Evolutionary conservation across 371 early-diverging fungal species (phyloP).

Genomic region (Zychaea mexicana): DNA sequence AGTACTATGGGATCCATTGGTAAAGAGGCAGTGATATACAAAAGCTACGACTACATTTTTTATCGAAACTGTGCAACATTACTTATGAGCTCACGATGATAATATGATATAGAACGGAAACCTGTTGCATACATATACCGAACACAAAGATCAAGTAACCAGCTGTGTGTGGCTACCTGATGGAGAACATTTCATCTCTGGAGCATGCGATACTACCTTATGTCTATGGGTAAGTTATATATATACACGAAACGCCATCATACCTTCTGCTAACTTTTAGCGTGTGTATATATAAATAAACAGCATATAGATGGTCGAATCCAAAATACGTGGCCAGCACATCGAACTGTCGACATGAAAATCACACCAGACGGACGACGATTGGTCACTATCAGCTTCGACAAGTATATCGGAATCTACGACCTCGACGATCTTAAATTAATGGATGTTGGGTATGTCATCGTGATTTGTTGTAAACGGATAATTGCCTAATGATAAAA

Average conservation of each 20-base stretch:
- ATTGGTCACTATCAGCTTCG: slow-evolving; percentile 75
- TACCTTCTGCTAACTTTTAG: no score
- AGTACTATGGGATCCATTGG: slow-evolving; percentile 83
- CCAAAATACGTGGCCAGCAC: slow-evolving; percentile 65
- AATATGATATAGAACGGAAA: slow-evolving; percentile 60
- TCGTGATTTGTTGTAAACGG: not conserved
- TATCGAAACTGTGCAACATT: no score
- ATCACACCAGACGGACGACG: slow-evolving; percentile 72
- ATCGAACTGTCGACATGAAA: slow-evolving; percentile 85
- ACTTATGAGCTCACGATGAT: not conserved
- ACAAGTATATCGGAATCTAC: slow-evolving; percentile 75
- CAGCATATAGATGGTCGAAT: slow-evolving; percentile 64
- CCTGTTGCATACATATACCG: slow-evolving; percentile 47
- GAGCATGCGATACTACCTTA: slow-evolving; percentile 76
- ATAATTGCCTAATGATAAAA: not conserved
- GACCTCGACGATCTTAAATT: slow-evolving; percentile 56
- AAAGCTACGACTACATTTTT: no score
- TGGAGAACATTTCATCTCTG: slow-evolving; percentile 76
- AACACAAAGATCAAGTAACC: slow-evolving; percentile 76
- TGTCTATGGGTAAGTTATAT: slow-evolving; percentile 66
- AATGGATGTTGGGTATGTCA: slow-evolving; percentile 49
- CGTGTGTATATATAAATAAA: no score
- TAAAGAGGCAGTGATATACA: slow-evolving; percentile 22
- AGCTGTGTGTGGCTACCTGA: slow-evolving; percentile 87
- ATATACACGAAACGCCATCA: no score